Evolutionary conservation across 805 yeast genomes (phyloP), one percentile per base, ranked within the genome.

Genomic region (Candida dajiaensis): DNA sequence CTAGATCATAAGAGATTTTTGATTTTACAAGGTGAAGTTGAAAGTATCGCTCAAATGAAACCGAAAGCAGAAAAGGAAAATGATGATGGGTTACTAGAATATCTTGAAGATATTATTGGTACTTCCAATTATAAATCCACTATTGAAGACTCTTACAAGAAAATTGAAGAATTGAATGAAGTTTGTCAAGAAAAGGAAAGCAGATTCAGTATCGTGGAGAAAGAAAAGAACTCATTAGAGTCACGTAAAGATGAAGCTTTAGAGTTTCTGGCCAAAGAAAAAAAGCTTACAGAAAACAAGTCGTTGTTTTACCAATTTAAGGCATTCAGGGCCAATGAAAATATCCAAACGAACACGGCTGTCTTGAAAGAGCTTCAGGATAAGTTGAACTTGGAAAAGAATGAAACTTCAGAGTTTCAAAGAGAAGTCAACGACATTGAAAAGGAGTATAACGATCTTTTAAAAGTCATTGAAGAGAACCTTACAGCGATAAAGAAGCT

Each of bases 21-120:
- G 56, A 95, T 94, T 61, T 70, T 94, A 40, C 99, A 94, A 67
- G 99, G 99, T 63, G 99, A 94, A 63, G 99, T 94, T 38, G 99
- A 94, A 68, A 84, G 90, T 53, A 94, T 94, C 59, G 97, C 99
- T 0, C 97, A 94, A 63, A 95, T 94, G 99, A 92, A 92, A 62
- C 86, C 99, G 11, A 94, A 92, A 60, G 98, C 97, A 0, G 97
- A 94, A 58, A 78, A 73, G 43, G 96, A 88, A 44, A 80, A 80
- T 52, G 98, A 92, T 57, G 98, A 94, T 62, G 99, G 99, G 0
- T 70, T 94, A 23, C 67, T 94, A 36, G 99, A 95, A 60, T 94
- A 94, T 62, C 68, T 94, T 50, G 99, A 94, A 61, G 99, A 95
- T 69, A 92, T 94, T 42, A 94, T 95, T 46, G 99, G 99, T 4